Conservation (phyloP, 495 filamentous ascomycete species). For the Aspergillus baeticus region DNA sequence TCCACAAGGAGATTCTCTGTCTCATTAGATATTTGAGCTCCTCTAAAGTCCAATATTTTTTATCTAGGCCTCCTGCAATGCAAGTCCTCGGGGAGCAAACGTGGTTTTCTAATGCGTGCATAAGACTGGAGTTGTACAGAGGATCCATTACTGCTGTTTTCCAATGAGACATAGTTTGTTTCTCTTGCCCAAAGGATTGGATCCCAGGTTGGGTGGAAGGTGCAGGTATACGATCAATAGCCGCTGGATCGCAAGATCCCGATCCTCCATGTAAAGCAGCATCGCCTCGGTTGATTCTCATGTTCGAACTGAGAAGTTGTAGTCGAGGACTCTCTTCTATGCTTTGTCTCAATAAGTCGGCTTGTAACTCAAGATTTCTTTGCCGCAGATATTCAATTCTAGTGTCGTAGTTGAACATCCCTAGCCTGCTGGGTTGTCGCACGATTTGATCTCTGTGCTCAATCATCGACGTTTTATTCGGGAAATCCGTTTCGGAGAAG, state of each 20-base stretch:
- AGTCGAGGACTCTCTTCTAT: not conserved
- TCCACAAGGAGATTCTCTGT: conserved; percentile 20
- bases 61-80: not conserved
- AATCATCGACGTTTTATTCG: conserved; percentile 19
- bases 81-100: not conserved
- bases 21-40: conserved; percentile 25
- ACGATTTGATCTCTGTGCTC: not conserved
- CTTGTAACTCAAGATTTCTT: not conserved
- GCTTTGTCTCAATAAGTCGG: not conserved
- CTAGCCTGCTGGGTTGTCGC: not conserved
- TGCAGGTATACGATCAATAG: not conserved
- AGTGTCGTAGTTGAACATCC: not conserved
- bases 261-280: not conserved
- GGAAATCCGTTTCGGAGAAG: conserved; percentile 69
- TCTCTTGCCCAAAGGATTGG: not conserved
- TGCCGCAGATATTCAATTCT: not conserved
- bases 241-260: not conserved
- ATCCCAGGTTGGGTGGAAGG: not conserved
- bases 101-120: conserved; percentile 19
- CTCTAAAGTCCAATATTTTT: conserved; percentile 25
- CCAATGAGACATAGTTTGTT: not conserved
- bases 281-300: not conserved
- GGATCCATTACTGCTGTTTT: not conserved
- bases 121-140: conserved; percentile 15
- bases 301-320: not conserved